These are phyloP conservation scores for Yamadazyma buinensis DNA, from an alignment of 1,139 yeast genomes.

Conservation along the genomic window DNA sequence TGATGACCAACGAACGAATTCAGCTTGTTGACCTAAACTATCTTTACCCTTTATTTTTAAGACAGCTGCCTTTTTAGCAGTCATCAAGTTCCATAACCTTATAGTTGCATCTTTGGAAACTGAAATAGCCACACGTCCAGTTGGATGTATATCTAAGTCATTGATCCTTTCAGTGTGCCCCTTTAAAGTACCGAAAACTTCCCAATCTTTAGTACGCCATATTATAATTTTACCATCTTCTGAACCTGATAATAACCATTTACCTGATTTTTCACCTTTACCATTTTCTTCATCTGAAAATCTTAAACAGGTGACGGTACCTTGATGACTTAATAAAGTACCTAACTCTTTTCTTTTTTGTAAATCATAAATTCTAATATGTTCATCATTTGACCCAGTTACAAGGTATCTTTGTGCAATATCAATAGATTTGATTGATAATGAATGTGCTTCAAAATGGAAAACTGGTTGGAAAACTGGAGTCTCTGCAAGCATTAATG, in stretches of 20 bases:
- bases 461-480: constrained; percentile 88
- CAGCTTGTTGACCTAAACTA: constrained; percentile 62
- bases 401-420: constrained; percentile 81
- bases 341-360: constrained; percentile 95
- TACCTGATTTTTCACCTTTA: constrained; percentile 45
- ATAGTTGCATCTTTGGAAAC: constrained; percentile 83
- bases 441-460: constrained; percentile 92
- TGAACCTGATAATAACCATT: constrained; percentile 87
- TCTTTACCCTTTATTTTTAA: constrained; percentile 69
- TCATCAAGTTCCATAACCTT: constrained; percentile 93
- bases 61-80: constrained; percentile 91
- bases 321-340: constrained; percentile 83
- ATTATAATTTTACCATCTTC: constrained; percentile 87
- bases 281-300: constrained; percentile 53
- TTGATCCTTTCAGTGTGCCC: constrained; percentile 79
- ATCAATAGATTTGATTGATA: constrained; percentile 82
- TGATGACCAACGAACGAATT: constrained; percentile 59
- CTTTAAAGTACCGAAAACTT: constrained; percentile 78
- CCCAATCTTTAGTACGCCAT: constrained; percentile 99
- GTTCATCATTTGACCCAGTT: constrained; percentile 96
- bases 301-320: constrained; percentile 73
- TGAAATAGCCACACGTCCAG: constrained; percentile 88
- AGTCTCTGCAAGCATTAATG: constrained; percentile 50
- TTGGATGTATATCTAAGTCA: constrained; percentile 85
- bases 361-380: constrained; percentile 87